Conservation (phyloP, 306 rosid species). For the Rosa multiflora region DNA sequence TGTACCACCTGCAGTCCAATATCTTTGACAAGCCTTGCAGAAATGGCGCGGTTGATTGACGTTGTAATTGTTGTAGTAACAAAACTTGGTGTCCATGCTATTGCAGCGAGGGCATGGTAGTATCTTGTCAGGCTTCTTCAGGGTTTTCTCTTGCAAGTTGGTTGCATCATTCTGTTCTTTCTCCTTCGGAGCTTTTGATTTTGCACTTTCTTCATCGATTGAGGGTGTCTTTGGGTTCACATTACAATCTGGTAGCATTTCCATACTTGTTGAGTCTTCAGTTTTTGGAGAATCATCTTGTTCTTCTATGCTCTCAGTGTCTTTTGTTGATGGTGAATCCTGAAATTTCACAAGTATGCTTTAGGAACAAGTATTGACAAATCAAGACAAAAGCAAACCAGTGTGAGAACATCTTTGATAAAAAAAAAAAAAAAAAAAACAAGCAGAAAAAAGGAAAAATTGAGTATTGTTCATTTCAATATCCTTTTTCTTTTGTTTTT, state of each 20-base stretch:
- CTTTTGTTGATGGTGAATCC: constrained; percentile 45
- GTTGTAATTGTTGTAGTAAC: constrained; percentile 91
- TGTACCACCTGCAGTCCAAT: constrained; percentile 94
- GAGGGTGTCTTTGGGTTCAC: constrained; percentile 57
- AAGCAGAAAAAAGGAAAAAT: not conserved
- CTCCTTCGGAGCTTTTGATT: constrained; percentile 36
- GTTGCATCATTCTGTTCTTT: constrained; percentile 47
- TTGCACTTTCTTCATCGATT: constrained; percentile 46
- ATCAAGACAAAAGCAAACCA: not conserved
- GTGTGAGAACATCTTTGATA: not conserved
- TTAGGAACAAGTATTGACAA: constrained; percentile 10
- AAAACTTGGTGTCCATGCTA: constrained; percentile 94
- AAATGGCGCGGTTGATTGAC: constrained; percentile 89
- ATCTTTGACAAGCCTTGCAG: constrained; percentile 95
- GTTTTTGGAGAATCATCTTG: constrained; percentile 35
- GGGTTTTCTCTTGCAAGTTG: constrained; percentile 57
- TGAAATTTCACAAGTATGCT: constrained; percentile 36
- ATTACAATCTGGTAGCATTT: constrained; percentile 28
- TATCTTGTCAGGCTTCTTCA: constrained; percentile 87
- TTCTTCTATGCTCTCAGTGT: constrained; percentile 27
- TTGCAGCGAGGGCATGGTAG: constrained; percentile 92
- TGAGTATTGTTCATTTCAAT: not conserved
- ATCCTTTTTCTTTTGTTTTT: not conserved
- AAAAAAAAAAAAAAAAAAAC: no score
- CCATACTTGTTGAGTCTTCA: constrained; percentile 38